Base-by-base conservation (phyloP, 2,329 filamentous ascomycete species). In the Colletotrichum graminicola region DNA sequence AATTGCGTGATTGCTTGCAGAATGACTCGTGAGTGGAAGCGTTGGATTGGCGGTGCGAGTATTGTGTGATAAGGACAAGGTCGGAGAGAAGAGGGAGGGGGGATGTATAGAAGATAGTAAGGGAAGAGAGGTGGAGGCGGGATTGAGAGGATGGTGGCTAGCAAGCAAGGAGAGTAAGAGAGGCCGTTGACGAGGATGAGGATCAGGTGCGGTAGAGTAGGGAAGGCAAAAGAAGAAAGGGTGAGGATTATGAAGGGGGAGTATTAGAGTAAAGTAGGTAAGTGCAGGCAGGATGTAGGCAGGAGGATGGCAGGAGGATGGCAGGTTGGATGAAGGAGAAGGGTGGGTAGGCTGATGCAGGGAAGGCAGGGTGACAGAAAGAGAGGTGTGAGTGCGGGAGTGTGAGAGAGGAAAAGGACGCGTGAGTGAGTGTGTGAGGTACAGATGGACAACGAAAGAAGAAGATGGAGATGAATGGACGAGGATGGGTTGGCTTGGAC, bases 361-460 rank as follows among this genome's bases (percentile, higher is more conserved):
- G 75, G 74, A 75, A 75, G 75, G 74, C 74, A 77, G 75, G 75
- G 75, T 76, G 76, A 79, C 77, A 78, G 78, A 78, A 76, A 76
- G 74, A 73, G 77, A 76, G 78, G 77, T 74, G 66, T 51, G 76
- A 71, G 76, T 77, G 72, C 74, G 76, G 78, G 76, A 76, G 54
- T 57, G 39, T 36, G 54, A 57, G 51, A 12, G 21, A 36, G 34
- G 21, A 36, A n/a, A 21, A 76, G 79, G 78, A 73, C 21, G 54
- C 23, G 34, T 39, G 54, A 23, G 54, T n/a, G n/a, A n/a, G n/a
- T 56, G 66, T 65, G 69, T 65, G 69, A 70, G 73, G 77, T 74
- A 73, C 72, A 73, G 74, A 70, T 76, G 75, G 76, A 56, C 14
- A 56, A 34, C 76, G 79, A 78, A 73, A 72, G 73, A 74, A 73